Base-by-base conservation (phyloP, 2,329 filamentous ascomycete species). In the Teratosphaeria nubilosa region DNA sequence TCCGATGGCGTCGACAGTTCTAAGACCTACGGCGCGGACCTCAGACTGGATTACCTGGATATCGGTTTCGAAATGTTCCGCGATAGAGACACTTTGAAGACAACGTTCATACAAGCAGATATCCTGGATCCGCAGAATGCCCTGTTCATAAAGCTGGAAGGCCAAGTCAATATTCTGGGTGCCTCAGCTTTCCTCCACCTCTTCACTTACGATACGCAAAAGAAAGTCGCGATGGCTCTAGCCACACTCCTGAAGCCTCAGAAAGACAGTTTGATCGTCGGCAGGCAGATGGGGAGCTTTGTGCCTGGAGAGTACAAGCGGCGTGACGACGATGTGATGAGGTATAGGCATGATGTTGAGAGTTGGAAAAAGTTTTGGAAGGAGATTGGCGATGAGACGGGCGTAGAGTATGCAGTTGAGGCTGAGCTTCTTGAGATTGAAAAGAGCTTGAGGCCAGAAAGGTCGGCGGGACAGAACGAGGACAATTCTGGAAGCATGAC, bases 141-240 rank as follows among this genome's bases (percentile, higher is more conserved):
- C n/a, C 32, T 61, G 61, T 48, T 48, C 20, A 68, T 67, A 14
- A 57, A 71, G 45, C 60, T 78, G 30, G 64, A 73, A 30, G 73
- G 72, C 4, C 66, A 70, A n/a, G 65, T 76, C 53, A 73, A 77
- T 57, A 70, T 79, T 13, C 61, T 78, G 6, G 68, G 75, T 34
- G 68, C 76, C 1, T 69, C 69, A 0, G 73, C 73, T 0, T 75
- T 78, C 64, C 72, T 79, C 51, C 77, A 78, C 55, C 66, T 78
- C 7, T 78, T 77, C 61, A 66, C 69, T 32, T 74, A 67, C 63
- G 71, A 75, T 1, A 65, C 66, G 9, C 76, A 78, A 59, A 60
- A 74, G 11, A 63, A 69, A 52, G 68, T 70, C n/a, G 69, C 69
- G 13, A 70, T 71, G 56, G 63, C 64, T 5, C 61, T 72, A 0